Base-by-base conservation (phyloP, 176 grass and related monocot species). In the Ensete ventricosum region DNA sequence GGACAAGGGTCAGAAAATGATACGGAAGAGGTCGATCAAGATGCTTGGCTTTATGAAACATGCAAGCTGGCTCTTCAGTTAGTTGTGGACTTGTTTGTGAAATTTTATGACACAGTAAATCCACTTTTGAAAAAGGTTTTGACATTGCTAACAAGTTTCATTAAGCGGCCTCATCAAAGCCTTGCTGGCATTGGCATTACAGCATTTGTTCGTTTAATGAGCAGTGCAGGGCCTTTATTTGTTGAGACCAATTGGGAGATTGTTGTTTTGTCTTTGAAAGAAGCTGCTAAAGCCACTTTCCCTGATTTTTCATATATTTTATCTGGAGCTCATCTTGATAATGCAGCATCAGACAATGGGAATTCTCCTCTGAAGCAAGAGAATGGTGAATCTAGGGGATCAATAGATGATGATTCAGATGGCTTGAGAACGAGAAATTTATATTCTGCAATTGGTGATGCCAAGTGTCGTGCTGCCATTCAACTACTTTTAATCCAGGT, bases 401-500 rank as follows among this genome's bases (percentile, higher is more conserved):
- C 85, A 69, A 85, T 83, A 63, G 84, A 88, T 72, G 91, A 80
- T 75, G 84, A 91, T 53, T 88, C 83, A 52, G 83, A 89, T 80
- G 76, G 80, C 17, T 79, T 85, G 65, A 89, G 88, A 81, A 89
- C 82, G 50, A 91, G 91, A 83, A 95, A 89, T 69, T 73, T 95
- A 69, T 89, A 95, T 81, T 99, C 88, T 81, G 91, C 88, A 59
- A 89, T 99, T 72, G 86, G 85, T 51, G 96, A 99, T 86, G 91
- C 91, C 67, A 99, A 99, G 84, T 95, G 96, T 50, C 86, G 91
- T 71, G 91, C 96, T 82, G 96, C 91, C 54, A 88, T 99, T 62
- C 96, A 99, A 85, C 91, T 99, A 81, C 83, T 99, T 68, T 77
- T 99, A 72, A 99, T 99, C 91, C 91, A 99, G 96, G 96, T 99